phyloP scores from a whole-genome alignment of 1,284 basidiomycete genomes.

The Cryptococcus sp. region DNA sequence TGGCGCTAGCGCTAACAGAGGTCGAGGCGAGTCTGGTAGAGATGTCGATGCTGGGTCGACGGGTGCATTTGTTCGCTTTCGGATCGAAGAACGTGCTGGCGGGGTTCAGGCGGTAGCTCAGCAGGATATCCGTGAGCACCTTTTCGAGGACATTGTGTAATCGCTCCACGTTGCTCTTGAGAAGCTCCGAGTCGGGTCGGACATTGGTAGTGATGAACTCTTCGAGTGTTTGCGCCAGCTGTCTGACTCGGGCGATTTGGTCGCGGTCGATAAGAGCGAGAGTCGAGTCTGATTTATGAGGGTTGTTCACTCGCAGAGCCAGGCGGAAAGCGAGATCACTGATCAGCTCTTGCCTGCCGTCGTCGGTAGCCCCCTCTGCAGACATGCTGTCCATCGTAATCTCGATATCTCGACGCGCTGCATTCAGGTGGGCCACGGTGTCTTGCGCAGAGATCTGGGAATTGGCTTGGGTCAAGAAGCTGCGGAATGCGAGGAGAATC shows the following conservation, averaged over 20 bases:
- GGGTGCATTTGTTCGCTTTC: constrained; percentile 9
- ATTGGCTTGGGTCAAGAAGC: constrained; percentile 9
- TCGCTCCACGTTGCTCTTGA: constrained; percentile 3
- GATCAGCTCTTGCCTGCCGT: not conserved
- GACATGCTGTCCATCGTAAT: constrained; percentile 9
- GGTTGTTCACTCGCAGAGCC: constrained; percentile 5
- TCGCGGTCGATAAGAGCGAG: not conserved
- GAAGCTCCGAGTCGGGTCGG: constrained; percentile 7
- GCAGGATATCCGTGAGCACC: constrained; percentile 13
- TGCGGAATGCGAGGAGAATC: constrained; percentile 74
- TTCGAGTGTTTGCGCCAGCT: constrained; percentile 9
- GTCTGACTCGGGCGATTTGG: constrained; percentile 4
- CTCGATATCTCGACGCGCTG: constrained; percentile 12
- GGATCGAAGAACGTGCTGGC: constrained; percentile 16
- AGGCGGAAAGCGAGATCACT: constrained; percentile 22
- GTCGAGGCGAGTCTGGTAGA: not conserved
- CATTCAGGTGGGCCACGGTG: not conserved
- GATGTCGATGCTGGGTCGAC: constrained; percentile 3
- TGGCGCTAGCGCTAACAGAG: not conserved
- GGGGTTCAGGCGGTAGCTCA: constrained; percentile 19
- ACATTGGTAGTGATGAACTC: constrained; percentile 13
- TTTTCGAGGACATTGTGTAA: constrained; percentile 5
- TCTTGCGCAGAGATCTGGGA: constrained; percentile 2
- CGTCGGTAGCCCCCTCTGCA: not conserved
- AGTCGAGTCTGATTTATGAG: not conserved